phyloP scores from a whole-genome alignment of 306 rosid genomes.

The Quercus cerris region DNA sequence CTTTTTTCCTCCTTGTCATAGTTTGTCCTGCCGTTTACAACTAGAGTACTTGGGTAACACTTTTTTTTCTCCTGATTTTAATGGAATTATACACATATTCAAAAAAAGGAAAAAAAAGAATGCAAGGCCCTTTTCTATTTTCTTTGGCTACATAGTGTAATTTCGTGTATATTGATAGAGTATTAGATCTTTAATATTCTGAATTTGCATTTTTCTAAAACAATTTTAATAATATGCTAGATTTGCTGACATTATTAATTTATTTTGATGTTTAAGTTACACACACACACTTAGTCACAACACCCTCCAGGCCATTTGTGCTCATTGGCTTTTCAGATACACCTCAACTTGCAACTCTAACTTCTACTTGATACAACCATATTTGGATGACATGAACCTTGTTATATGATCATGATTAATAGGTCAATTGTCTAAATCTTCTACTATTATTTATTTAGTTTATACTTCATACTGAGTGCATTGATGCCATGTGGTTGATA shows the following conservation, averaged over 20 bases:
- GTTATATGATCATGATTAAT: too few relatives aligned
- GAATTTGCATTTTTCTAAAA: background rate
- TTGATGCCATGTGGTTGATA: background rate
- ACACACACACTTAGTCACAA: too few relatives aligned
- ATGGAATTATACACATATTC: too few relatives aligned
- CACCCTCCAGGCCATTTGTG: too few relatives aligned
- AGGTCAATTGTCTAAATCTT: background rate
- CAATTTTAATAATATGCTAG: background rate
- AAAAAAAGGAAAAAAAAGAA: too few relatives aligned
- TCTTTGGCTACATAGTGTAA: background rate
- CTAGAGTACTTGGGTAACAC: too few relatives aligned
- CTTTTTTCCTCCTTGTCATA: too few relatives aligned
- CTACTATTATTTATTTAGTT: background rate
- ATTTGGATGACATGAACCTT: background rate
- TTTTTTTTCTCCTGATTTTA: too few relatives aligned
- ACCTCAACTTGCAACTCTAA: too few relatives aligned
- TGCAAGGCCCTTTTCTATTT: background rate
- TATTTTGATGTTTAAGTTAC: background rate
- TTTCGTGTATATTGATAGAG: background rate
- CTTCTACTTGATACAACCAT: background rate
- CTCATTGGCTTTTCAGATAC: too few relatives aligned
- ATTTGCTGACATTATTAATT: background rate
- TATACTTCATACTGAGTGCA: background rate
- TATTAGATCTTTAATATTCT: background rate
- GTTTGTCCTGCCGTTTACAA: too few relatives aligned